phyloP scores from a whole-genome alignment of 495 filamentous ascomycete genomes.

The Penicillium lividum region DNA sequence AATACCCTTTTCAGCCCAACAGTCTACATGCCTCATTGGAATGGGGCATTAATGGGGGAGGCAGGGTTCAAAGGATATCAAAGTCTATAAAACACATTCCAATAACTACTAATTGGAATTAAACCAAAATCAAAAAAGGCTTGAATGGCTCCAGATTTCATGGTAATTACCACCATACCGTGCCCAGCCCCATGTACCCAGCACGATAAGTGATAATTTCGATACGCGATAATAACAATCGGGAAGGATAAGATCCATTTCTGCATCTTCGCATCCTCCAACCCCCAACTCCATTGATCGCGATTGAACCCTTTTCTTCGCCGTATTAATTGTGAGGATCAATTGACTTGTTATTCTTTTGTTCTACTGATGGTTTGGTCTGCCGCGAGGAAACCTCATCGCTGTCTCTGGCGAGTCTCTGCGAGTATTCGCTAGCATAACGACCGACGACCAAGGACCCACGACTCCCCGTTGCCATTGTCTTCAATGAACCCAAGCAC shows the following conservation, averaged over 20 bases:
- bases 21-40: background rate
- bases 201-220: conserved; percentile 25
- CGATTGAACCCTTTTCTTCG: background rate
- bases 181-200: background rate
- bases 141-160: background rate
- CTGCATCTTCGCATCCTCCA: conserved; percentile 18
- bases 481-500: background rate
- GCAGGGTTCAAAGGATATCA: conserved; percentile 1
- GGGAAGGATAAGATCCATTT: conserved; percentile 24
- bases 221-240: conserved; percentile 29
- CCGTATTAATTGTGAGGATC: conserved; percentile 2
- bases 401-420: background rate
- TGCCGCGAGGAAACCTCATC: background rate
- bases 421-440: background rate
- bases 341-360: conserved; percentile 11
- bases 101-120: conserved; percentile 1
- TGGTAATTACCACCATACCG: conserved; percentile 2
- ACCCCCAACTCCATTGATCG: conserved; percentile 6
- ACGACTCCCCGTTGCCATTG: background rate
- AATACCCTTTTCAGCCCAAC: background rate
- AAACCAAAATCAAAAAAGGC: background rate
- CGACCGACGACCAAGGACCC: background rate
- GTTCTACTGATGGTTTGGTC: conserved; percentile 3
- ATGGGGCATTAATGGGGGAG: conserved; percentile 7
- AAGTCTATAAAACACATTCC: background rate